These are phyloP conservation scores for Colletotrichum tabaci DNA, from an alignment of 2,329 filamentous ascomycete genomes.

Conservation along the genomic window DNA sequence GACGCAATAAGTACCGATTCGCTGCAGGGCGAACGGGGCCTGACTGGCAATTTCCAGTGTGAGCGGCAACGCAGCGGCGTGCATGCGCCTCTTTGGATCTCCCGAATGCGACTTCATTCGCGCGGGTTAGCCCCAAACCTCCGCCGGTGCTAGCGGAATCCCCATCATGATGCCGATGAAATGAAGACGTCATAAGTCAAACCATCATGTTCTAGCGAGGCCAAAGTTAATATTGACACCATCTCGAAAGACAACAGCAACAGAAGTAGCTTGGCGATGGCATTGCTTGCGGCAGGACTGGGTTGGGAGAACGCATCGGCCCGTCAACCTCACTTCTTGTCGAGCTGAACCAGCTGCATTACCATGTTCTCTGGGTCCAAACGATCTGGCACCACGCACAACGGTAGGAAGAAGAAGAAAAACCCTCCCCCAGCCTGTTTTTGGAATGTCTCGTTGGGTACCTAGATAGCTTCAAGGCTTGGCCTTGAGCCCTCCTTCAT, in stretches of 20 bases:
- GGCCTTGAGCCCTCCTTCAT: neutral
- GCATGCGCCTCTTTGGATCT: slow-evolving; percentile 2
- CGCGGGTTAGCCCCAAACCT: slow-evolving; percentile 17
- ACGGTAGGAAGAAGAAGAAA: neutral
- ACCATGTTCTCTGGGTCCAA: neutral
- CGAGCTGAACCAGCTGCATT: neutral
- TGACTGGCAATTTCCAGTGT: slow-evolving; percentile 22
- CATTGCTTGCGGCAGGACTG: neutral
- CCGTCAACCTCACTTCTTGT: neutral
- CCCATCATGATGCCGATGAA: slow-evolving; percentile 20
- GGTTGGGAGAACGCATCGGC: neutral
- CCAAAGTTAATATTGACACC: neutral
- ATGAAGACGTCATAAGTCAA: neutral
- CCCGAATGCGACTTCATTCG: slow-evolving; percentile 27
- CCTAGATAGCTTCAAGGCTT: neutral
- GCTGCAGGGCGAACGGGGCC: slow-evolving; percentile 10
- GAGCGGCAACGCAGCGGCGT: slow-evolving; percentile 38
- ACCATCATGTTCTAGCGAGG: neutral
- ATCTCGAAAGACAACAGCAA: neutral
- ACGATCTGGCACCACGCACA: neutral
- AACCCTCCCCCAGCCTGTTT: neutral
- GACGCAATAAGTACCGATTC: slow-evolving; percentile 35
- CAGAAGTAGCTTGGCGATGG: neutral
- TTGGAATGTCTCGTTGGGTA: neutral
- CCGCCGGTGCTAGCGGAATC: slow-evolving; percentile 10